Conservation (phyloP, 2,329 filamentous ascomycete species). For the Neurospora sp. region DNA sequence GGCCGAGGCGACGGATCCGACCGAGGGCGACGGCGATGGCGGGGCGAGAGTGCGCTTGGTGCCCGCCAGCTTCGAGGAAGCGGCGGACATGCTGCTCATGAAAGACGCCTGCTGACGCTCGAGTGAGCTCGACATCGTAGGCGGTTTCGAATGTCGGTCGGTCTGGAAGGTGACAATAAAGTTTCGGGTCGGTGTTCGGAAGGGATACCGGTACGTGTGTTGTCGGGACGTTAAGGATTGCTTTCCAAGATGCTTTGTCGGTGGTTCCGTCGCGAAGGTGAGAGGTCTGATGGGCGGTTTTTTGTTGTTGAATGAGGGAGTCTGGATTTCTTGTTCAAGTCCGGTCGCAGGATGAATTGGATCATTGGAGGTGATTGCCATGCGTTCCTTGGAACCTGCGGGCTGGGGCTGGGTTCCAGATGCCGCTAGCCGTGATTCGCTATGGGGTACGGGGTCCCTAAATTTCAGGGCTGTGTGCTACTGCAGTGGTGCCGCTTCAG, state of each 20-base stretch:
- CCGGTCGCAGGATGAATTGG: neutral
- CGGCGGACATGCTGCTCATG: conserved; percentile 50
- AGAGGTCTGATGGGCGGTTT: neutral
- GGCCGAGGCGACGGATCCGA: conserved; percentile 36
- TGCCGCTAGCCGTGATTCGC: neutral
- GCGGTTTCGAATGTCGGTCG: conserved; percentile 14
- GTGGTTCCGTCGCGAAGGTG: neutral
- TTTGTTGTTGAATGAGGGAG: neutral
- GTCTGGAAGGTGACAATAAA: neutral
- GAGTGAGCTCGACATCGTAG: conserved; percentile 48
- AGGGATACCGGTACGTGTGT: neutral
- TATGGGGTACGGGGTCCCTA: neutral
- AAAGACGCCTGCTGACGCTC: conserved; percentile 56
- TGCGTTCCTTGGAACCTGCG: neutral
- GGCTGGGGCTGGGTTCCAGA: neutral
- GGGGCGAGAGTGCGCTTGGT: conserved; percentile 41
- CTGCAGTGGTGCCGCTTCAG: neutral
- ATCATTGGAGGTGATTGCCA: neutral
- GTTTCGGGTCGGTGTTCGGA: neutral
- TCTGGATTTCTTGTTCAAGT: neutral
- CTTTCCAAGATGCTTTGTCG: neutral
- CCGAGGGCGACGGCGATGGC: conserved; percentile 53
- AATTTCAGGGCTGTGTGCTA: neutral
- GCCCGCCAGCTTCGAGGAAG: conserved; percentile 48
- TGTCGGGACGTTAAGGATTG: neutral